Evolutionary conservation across 441 rosid species (phyloP).

Genomic region (Gossypium schwendimanii): DNA sequence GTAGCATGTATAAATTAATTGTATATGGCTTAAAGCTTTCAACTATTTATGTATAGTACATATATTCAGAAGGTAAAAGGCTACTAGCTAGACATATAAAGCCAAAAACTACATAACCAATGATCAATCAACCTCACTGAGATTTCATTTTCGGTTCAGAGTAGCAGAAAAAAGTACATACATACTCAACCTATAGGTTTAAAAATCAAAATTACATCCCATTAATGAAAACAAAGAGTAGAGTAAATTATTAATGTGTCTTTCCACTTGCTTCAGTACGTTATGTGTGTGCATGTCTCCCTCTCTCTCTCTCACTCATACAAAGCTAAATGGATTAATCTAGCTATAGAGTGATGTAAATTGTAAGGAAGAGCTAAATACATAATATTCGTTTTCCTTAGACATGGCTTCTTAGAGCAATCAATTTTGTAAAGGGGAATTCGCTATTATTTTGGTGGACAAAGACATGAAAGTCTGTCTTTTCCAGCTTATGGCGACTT

Average conservation of each 20-base stretch:
- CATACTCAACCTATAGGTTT: not conserved
- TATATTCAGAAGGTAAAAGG: not conserved
- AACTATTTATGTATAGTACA: not conserved
- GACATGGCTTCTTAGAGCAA: not conserved
- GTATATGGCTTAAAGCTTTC: not conserved
- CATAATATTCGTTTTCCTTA: not conserved
- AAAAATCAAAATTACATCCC: not conserved
- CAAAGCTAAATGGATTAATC: no score
- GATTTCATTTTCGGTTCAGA: slow-evolving; percentile 4
- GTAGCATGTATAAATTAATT: not conserved
- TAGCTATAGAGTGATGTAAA: no score
- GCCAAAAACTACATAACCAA: not conserved
- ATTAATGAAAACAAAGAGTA: not conserved
- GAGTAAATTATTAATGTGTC: not conserved
- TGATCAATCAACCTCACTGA: slow-evolving; percentile 3
- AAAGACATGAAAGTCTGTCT: not conserved
- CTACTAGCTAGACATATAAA: not conserved
- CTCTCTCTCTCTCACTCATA: no score
- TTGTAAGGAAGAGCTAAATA: not conserved
- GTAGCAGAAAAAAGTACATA: not conserved
- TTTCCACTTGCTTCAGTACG: not conserved
- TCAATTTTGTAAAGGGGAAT: not conserved
- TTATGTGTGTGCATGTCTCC: not conserved
- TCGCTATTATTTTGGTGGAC: not conserved
- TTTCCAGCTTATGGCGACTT: not conserved